Evolutionary conservation across 306 rosid species (phyloP).

Genomic region (Malus asiatica): DNA sequence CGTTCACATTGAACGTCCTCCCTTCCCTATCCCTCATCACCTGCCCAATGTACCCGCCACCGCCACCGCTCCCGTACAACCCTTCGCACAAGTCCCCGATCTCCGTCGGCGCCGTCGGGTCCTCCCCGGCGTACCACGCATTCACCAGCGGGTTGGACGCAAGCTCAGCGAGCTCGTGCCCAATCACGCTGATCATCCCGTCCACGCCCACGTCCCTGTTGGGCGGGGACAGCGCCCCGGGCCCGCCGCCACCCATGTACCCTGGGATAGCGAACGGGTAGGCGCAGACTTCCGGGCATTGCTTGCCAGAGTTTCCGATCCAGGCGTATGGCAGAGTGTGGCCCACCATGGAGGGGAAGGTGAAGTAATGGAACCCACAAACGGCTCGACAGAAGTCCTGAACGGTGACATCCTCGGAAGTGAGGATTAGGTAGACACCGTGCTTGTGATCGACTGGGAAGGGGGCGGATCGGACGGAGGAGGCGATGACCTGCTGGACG

Average conservation of each 20-base stretch:
- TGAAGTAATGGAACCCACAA: constrained; percentile 90
- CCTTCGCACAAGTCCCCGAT: constrained; percentile 89
- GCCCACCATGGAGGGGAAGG: constrained; percentile 83
- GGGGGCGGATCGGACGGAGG: constrained; percentile 59
- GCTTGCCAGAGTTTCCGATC: constrained; percentile 85
- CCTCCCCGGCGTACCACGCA: constrained; percentile 97
- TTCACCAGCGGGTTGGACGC: constrained; percentile 54
- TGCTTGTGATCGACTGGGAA: constrained; percentile 75
- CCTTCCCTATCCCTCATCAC: constrained; percentile 65
- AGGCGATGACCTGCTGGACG: constrained; percentile 64
- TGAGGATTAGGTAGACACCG: constrained; percentile 69
- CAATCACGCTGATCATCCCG: constrained; percentile 60
- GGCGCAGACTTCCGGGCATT: constrained; percentile 88
- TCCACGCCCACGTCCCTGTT: constrained; percentile 42
- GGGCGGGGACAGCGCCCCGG: constrained; percentile 52
- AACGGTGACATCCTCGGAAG: constrained; percentile 57
- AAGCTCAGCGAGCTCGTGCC: constrained; percentile 51
- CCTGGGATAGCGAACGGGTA: constrained; percentile 82
- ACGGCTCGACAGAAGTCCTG: constrained; percentile 91
- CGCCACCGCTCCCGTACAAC: constrained; percentile 80
- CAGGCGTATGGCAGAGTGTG: constrained; percentile 87
- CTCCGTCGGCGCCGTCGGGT: constrained; percentile 93
- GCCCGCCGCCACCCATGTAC: constrained; percentile 73
- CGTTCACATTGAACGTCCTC: constrained; percentile 60
- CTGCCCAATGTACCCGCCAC: constrained; percentile 84